Evolutionary conservation across 345 rosid genomes (phyloP), one percentile per base, ranked within the genome.

Genomic region (Eucalyptus curtisii): DNA sequence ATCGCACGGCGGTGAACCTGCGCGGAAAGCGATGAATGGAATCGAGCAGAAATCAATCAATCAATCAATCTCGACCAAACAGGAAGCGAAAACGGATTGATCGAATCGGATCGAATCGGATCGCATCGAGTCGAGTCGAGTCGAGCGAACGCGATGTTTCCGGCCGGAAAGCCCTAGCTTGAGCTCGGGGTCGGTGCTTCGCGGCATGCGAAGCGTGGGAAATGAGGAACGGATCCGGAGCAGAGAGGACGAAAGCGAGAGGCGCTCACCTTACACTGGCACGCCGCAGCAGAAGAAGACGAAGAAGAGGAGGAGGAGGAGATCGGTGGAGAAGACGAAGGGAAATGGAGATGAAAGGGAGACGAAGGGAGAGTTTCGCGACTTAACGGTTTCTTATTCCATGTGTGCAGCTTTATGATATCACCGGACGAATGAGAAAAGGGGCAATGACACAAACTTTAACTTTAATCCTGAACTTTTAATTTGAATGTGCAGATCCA

Each of bases 401-500:
- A 37, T 37, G 40, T 7, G n/a, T 4, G 0, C 1, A 16, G 19
- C 40, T 64, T n/a, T 11, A 40, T 5, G 82, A 37, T 76, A 44
- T 76, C 47, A 76, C 84, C 84, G 30, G 30, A 40, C 84, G 47
- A 76, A 76, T 71, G 44, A 71, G 81, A 71, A 31, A n/a, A 64
- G 57, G 0, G 25, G 20, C 5, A 1, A 17, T 17, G 22, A 50
- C 22, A 1, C 55, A 50, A 49, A 49, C 30, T 55, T 55, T 55
- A 3, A 25, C 13, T 17, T 4, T 66, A 16, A 12, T n/a, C 2
- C 8, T 1, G 0, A 4, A 0, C 0, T 33, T 66, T 66, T 57
- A 57, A 57, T 57, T 64, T 64, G n/a, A n/a, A n/a, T 64, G 9
- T n/a, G 1, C 2, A n/a, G 1, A 64, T 30, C 8, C 8, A 64